Base-by-base conservation (phyloP, 371 early-diverging fungal species). In the Mortierella polycephala region DNA sequence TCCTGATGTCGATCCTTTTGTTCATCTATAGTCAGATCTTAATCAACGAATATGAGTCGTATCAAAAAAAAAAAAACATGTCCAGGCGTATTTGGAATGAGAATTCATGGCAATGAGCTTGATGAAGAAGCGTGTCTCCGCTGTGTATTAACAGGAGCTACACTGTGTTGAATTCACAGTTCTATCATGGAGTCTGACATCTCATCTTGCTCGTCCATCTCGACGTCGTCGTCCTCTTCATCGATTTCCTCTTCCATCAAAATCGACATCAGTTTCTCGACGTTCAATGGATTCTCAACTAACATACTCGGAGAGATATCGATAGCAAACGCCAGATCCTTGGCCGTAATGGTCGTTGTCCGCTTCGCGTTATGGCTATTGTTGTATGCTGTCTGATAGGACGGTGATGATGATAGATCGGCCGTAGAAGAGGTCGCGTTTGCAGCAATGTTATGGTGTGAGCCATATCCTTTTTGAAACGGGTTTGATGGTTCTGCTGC, bases 291-390 rank as follows among this genome's bases (percentile, higher is more conserved):
- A 30, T 84, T 87, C 73, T 93, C 92, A 8, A 92, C 91, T 6
- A 92, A 76, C 21, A 89, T 86, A 68, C 85, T 89, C 16, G 93
- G 93, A 39, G 88, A 86, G 46, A 91, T 82, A 40, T 85, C 85
- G 45, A 91, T 85, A 3, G 92, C 86, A 64, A 93, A 93, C 6
- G 90, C 88, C 30, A 93, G 84, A 55, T 93, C 93, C 57, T 80
- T 82, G 57, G 69, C 79, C 14, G 79, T 74, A 30, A 82, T 77
- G 5, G 74, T 77, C 6, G 64, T 69, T 42, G 76, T 73, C 14
- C 67, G 60, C 14, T 68, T 72, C 9, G 61, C 21, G 16, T 57
- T 57, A 20, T 50, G 57, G 6, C 58, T 57, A 10, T 30, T 70
- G n/a, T 64, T 65, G 52, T 63, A 64, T 3, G 71, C 50, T 16